Base-by-base conservation (phyloP, 1,284 basidiomycete genomes). In the Wolfiporia cocos region DNA sequence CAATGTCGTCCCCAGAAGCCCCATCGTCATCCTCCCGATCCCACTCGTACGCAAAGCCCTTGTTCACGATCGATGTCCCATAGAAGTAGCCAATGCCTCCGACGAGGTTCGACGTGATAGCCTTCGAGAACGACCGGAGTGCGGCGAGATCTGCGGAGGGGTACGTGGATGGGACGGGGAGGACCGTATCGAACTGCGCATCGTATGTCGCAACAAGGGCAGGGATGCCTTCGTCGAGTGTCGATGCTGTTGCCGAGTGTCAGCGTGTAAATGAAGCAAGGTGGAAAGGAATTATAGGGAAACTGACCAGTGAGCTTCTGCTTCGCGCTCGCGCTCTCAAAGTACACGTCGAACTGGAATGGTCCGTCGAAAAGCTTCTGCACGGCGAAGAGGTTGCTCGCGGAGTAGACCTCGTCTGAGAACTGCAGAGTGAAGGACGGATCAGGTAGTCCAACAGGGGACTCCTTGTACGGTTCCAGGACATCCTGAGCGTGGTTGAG, bases 11-110 rank as follows among this genome's bases (percentile, higher is more conserved):
- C 22, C 65, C 65, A 14, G 60, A 62, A 15, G 55, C 56, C 6
- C 59, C 63, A 15, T 64, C 61, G 12, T 80, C 78, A 34, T 86
- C 84, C 9, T 86, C 86, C 50, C 90, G 81, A 55, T 95, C 92
- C 81, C 92, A 92, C 54, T 94, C 90, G 53, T 86, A 87, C 10
- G 83, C 76, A 57, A 92, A 92, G 23, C 81, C 78, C 34, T 78
- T 73, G 60, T 97, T 88, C 14, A 95, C 78, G 49, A 97, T 84
- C 0, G 90, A 92, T 3, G 74, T 78, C n/a, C 93, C 93, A 53
- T 93, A 86, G 63, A 92, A 97, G 66, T 94, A 97, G 10, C 94
- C 93, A 35, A 97, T 81, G 29, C 93, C 93, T 39, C 90, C 93
- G 11, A 95, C 64, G 34, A 96, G 73, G 58, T 92, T 95, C 0